phyloP scores from a whole-genome alignment of 2,329 filamentous ascomycete species.

The Ceratocystis papillata region DNA sequence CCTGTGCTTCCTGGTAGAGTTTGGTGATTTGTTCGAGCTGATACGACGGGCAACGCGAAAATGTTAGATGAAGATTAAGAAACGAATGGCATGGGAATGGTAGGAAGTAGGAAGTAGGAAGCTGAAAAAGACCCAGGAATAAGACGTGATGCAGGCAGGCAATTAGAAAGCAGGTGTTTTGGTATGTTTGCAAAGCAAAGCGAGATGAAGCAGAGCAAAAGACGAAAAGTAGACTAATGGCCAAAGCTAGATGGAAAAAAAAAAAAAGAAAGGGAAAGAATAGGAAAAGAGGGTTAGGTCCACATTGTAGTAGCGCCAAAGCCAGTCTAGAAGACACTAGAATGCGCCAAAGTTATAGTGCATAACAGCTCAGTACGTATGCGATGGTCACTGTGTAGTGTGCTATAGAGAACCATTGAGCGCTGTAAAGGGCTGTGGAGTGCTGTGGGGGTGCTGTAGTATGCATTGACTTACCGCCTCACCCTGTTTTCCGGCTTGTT shows the following conservation, averaged over 20 bases:
- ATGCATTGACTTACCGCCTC: slow-evolving; percentile 37
- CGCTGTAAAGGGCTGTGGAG: no score
- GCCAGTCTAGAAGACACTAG: no score
- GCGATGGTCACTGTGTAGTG: no score
- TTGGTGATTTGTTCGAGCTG: slow-evolving; percentile 51
- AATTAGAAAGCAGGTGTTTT: background rate
- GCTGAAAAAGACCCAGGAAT: background rate
- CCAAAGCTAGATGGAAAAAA: background rate
- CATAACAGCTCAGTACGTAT: no score
- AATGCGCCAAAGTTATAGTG: no score
- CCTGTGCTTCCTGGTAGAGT: slow-evolving; percentile 52
- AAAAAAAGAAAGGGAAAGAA: background rate
- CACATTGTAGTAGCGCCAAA: no score
- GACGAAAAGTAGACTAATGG: background rate
- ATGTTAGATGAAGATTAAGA: slow-evolving; percentile 13
- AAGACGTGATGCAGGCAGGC: background rate
- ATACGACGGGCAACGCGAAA: slow-evolving; percentile 24
- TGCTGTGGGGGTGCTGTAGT: background rate
- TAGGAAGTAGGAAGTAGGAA: background rate
- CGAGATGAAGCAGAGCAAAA: background rate
- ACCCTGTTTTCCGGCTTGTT: slow-evolving; percentile 49
- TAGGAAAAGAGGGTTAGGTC: slow-evolving; percentile 12
- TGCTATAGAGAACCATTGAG: no score
- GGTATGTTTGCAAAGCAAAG: background rate
- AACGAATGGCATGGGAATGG: background rate